phyloP scores from a whole-genome alignment of 108 stramenopile genomes.

The Cyclotella baltica region DNA sequence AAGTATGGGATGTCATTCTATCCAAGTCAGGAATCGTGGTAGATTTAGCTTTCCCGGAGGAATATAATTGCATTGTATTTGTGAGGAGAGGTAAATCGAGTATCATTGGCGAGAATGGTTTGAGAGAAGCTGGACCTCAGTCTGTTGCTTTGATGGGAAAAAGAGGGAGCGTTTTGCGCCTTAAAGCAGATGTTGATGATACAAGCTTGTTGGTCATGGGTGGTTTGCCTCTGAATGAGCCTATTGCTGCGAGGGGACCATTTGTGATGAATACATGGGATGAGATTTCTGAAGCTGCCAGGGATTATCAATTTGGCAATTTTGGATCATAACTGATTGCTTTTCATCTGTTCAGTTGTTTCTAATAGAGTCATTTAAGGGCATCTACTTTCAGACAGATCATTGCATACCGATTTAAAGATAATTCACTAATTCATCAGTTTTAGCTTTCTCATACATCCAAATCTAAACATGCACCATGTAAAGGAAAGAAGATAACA shows the following conservation, averaged over 20 bases:
- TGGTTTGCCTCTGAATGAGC: conserved; percentile 84
- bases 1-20: conserved; percentile 81
- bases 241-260: conserved; percentile 91
- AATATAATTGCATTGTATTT: conserved; percentile 83
- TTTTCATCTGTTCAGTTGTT: too few species aligned
- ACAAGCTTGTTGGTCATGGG: conserved; percentile 79
- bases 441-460: too few species aligned
- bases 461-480: too few species aligned
- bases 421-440: too few species aligned
- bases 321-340: conserved; percentile 47
- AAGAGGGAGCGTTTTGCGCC: conserved; percentile 54
- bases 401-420: too few species aligned
- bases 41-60: conserved; percentile 70
- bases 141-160: conserved; percentile 76
- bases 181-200: conserved; percentile 57
- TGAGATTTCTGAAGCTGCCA: conserved; percentile 83
- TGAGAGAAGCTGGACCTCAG: conserved; percentile 64
- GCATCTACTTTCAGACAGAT: too few species aligned
- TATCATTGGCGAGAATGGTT: conserved; percentile 55
- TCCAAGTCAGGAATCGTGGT: conserved; percentile 53
- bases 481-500: too few species aligned
- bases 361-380: too few species aligned
- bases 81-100: conserved; percentile 68
- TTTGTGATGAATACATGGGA: conserved; percentile 95
- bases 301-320: conserved; percentile 78